Evolutionary conservation across 2,329 filamentous ascomycete genomes (phyloP).

Genomic region (Alternaria ventricosa): DNA sequence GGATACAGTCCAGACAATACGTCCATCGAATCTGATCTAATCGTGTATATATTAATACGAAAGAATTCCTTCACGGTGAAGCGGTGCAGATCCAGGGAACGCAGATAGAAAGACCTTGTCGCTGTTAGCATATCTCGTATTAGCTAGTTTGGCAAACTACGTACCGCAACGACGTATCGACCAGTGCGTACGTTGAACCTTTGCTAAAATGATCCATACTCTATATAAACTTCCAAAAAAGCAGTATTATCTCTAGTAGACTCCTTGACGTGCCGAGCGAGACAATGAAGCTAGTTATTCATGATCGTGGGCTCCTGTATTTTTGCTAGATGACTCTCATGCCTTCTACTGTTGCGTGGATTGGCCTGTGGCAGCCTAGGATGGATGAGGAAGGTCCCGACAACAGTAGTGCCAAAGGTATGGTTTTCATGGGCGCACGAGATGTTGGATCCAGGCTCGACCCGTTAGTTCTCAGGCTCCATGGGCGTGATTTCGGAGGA

Average conservation of each 20-base stretch:
- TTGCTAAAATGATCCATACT: background rate
- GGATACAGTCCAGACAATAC: background rate
- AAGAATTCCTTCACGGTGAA: background rate
- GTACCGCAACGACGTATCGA: too few relatives aligned
- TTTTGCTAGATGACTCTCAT: background rate
- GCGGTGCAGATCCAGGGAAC: background rate
- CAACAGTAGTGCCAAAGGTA: background rate
- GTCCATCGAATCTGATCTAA: too few relatives aligned
- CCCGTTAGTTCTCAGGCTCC: background rate
- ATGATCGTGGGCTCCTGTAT: background rate
- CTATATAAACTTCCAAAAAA: background rate
- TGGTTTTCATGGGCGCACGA: background rate
- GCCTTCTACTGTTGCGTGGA: background rate
- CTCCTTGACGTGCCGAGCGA: background rate
- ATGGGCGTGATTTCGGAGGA: background rate
- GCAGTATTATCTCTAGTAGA: background rate
- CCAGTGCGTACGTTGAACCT: background rate
- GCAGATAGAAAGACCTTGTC: background rate
- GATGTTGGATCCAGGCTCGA: too few relatives aligned
- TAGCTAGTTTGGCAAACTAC: background rate
- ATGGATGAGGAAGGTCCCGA: background rate
- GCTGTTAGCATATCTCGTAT: background rate
- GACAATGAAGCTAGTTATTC: accelerated
- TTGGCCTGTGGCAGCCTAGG: background rate
- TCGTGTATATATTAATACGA: background rate